Conservation (phyloP, 1,284 basidiomycete species). For the Omphalotus olearius region DNA sequence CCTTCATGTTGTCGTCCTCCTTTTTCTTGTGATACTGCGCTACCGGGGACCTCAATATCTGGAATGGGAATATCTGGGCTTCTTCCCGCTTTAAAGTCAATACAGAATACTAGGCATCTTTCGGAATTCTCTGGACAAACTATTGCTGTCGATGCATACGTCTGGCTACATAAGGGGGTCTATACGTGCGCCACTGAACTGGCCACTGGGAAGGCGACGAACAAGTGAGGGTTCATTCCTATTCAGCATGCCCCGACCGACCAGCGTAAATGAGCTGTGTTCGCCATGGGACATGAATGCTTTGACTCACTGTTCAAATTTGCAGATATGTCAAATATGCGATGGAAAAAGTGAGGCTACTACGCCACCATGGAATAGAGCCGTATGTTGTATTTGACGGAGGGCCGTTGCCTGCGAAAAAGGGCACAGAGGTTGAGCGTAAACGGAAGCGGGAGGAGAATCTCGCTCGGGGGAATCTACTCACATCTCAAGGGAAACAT, state of each 20-base stretch:
- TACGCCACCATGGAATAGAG: constrained; percentile 80
- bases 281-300: not conserved
- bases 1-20: not conserved
- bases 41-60: not conserved
- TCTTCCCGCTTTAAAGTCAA: constrained; percentile 88
- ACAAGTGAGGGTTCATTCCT: constrained; percentile 54
- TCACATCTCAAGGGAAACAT: constrained; percentile 75
- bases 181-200: constrained; percentile 91
- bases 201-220: constrained; percentile 79
- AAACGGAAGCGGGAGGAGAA: constrained; percentile 67
- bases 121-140: constrained; percentile 81
- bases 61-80: constrained; percentile 93
- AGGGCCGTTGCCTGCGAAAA: constrained; percentile 92
- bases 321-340: constrained; percentile 91
- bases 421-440: constrained; percentile 82
- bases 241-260: not conserved
- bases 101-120: constrained; percentile 75
- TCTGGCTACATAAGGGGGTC: constrained; percentile 96
- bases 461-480: constrained; percentile 64
- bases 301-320: not conserved
- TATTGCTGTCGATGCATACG: constrained; percentile 86
- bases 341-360: constrained; percentile 87
- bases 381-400: constrained; percentile 98
- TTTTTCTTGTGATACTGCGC: not conserved
- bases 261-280: not conserved